Percentiles rank a stretch among this genome's conserved stretches.
Evolutionary conservation across 306 rosid genomes (phyloP).

Genomic region (Rubus idaeus): DNA sequence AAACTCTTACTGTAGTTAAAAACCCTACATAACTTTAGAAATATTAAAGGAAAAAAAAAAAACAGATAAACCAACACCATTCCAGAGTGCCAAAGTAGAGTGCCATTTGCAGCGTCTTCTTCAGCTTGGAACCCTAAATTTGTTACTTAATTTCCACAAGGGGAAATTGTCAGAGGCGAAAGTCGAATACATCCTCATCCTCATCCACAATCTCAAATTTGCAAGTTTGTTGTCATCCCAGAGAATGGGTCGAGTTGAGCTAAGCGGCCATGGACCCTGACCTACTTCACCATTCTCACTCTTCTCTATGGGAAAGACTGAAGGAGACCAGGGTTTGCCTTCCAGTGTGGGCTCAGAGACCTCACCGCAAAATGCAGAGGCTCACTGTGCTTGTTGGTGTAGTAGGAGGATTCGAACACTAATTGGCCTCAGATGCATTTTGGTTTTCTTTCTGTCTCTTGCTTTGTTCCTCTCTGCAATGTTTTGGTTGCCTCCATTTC

Average conservation of each 20-base stretch:
- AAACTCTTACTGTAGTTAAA: too few relatives aligned
- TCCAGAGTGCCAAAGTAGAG: too few relatives aligned
- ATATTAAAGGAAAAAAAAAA: too few relatives aligned
- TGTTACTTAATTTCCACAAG: too few relatives aligned
- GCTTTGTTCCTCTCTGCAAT: constrained; percentile 78
- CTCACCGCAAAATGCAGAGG: constrained; percentile 42
- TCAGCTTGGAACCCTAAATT: too few relatives aligned
- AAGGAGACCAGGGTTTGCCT: constrained; percentile 51
- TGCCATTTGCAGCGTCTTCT: too few relatives aligned
- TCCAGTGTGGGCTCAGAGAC: constrained; percentile 33
- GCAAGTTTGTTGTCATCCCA: too few relatives aligned
- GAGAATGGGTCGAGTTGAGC: constrained; percentile 23
- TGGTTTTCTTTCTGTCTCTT: constrained; percentile 54
- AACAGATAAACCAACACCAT: too few relatives aligned
- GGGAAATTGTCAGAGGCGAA: too few relatives aligned
- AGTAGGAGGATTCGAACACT: constrained; percentile 42
- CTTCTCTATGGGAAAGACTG: constrained; percentile 75
- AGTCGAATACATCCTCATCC: too few relatives aligned
- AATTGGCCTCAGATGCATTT: constrained; percentile 64
- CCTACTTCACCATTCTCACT: constrained; percentile 43
- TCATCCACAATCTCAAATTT: too few relatives aligned
- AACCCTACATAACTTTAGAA: too few relatives aligned
- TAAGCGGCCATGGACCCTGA: constrained; percentile 41
- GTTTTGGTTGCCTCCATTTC: constrained; percentile 83
- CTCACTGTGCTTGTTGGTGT: constrained; percentile 44